Percentiles rank a stretch among this genome's conserved stretches.
Evolutionary conservation across 495 filamentous ascomycete genomes (phyloP).

Genomic region (Daldinia caldariorum): DNA sequence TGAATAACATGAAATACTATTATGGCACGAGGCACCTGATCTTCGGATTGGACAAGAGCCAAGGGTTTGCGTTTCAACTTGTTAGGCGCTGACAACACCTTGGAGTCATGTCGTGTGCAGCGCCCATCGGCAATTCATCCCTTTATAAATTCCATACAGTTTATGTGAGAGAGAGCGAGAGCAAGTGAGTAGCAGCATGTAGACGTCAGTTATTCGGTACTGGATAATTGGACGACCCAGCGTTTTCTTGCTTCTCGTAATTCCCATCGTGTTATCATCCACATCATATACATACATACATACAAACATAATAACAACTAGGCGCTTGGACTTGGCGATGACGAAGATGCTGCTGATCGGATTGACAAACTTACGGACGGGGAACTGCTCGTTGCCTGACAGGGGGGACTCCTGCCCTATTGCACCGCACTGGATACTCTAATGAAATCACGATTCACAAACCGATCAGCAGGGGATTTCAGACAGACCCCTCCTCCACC

Average conservation of each 20-base stretch:
- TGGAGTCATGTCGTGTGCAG: slow-evolving; percentile 19
- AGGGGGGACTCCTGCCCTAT: slow-evolving; percentile 27
- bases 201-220: neutral
- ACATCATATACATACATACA: neutral
- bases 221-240: neutral
- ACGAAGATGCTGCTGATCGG: slow-evolving; percentile 19
- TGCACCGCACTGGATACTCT: slow-evolving; percentile 12
- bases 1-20: slow-evolving; percentile 28
- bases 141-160: slow-evolving; percentile 26
- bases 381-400: neutral
- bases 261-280: neutral
- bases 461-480: slow-evolving; percentile 40
- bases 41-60: slow-evolving; percentile 39
- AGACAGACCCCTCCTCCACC: slow-evolving; percentile 35
- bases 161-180: slow-evolving; percentile 1
- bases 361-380: slow-evolving; percentile 1
- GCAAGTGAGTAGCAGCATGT: no score
- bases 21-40: slow-evolving; percentile 18
- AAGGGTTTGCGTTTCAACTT: slow-evolving; percentile 45
- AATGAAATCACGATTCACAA: slow-evolving; percentile 39
- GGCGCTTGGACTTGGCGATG: slow-evolving; percentile 1
- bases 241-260: slow-evolving; percentile 10
- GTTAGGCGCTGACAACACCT: slow-evolving; percentile 42
- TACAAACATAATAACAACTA: neutral
- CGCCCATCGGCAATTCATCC: slow-evolving; percentile 31